Conservation (phyloP, 2,329 filamentous ascomycete species). For the Chalaropsis ovoidea region DNA sequence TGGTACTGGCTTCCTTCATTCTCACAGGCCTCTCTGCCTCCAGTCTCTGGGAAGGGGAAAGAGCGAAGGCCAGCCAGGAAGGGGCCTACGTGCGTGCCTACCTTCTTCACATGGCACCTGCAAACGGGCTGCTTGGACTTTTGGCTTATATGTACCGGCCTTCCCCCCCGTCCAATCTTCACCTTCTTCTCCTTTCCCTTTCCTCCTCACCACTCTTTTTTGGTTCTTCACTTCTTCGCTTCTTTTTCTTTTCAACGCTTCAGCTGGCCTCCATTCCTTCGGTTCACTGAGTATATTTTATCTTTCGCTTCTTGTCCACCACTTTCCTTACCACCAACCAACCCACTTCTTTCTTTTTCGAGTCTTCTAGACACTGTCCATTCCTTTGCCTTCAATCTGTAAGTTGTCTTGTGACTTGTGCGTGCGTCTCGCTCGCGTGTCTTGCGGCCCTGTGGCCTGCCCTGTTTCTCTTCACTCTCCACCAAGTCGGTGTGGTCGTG, state of each 20-base stretch:
- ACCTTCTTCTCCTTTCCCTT: constrained; percentile 3
- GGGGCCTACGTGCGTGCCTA: background rate
- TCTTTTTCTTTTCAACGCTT: constrained; percentile 10
- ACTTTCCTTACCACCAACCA: constrained; percentile 11
- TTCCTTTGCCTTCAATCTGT: constrained; percentile 22
- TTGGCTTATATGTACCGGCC: constrained; percentile 5
- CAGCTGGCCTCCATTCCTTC: constrained; percentile 23
- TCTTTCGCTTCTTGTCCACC: constrained; percentile 14
- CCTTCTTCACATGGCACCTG: background rate
- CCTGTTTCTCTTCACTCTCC: background rate
- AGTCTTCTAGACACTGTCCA: constrained; percentile 20
- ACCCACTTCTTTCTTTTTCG: constrained; percentile 2
- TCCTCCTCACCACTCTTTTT: constrained; percentile 16
- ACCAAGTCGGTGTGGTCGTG: background rate
- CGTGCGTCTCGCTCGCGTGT: background rate
- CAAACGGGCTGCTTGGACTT: background rate
- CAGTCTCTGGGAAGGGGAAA: background rate
- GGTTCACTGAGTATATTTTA: constrained; percentile 16
- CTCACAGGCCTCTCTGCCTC: background rate
- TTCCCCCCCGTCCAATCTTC: background rate
- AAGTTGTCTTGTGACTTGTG: constrained; percentile 12
- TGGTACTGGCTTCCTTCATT: constrained; percentile 11
- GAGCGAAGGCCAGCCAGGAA: background rate
- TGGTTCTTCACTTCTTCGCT: constrained; percentile 19
- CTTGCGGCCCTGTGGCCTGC: background rate